Base-by-base conservation (phyloP, 768 basidiomycete species). In the Russula ochroleuca region DNA sequence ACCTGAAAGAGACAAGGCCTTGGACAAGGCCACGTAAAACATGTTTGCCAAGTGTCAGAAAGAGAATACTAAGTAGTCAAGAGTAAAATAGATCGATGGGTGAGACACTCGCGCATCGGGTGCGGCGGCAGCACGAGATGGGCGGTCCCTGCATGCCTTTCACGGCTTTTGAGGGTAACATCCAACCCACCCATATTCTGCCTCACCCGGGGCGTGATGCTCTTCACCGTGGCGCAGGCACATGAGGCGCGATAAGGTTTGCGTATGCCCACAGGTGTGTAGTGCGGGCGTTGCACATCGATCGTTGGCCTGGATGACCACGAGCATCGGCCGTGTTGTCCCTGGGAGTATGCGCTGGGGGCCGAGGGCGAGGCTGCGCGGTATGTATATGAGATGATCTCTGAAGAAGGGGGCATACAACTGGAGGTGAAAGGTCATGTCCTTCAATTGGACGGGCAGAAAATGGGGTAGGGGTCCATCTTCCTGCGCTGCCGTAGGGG, bases 401-500 rank as follows among this genome's bases (percentile, higher is more conserved):
- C 5, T 63, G 56, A 66, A 62, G 52, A 54, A 58, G 3, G 61
- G 56, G 0, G 61, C 65, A 45, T 62, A 62, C 13, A 67, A 38
- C 50, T 64, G 63, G 62, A 64, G 64, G 49, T 57, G 66, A 41
- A 67, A 67, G 23, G 66, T 64, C 48, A 62, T 67, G 50, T 64
- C 62, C 6, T 40, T 35, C 31, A 67, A 47, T 5, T 58, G 62
- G 47, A 64, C 48, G 6, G 28, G 62, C 6, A 50, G 37, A 1
- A 28, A 28, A 28, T 28, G 28, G 28, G 28, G 28, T 5, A 28
- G 28, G 28, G 28, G 28, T 5, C 28, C n/a, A n/a, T n/a, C 28
- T 28, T 28, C 28, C 28, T 28, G 28, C 28, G 28, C n/a, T 28
- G 40, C 14, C 2, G 28, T 1, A 11, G 55, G 1, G 60, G 19